Percentiles rank a stretch among this genome's conserved stretches.
Evolutionary conservation across 1,284 basidiomycete genomes (phyloP).

Genomic region (Boletellus deceptivus): DNA sequence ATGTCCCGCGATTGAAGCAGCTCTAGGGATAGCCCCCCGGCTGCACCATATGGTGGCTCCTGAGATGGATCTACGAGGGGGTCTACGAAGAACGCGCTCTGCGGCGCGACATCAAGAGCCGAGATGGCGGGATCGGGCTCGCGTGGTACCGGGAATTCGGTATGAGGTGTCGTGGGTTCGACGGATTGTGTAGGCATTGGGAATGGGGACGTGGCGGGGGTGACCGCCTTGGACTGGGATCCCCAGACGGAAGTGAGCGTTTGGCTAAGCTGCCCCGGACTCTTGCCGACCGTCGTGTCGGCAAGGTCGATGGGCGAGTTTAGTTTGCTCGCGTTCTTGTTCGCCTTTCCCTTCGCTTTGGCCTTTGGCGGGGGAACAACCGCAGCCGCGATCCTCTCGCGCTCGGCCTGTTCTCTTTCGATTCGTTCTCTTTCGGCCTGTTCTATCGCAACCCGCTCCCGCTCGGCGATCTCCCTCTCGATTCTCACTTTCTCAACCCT

Average conservation of each 20-base stretch:
- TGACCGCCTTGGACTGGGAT: conserved; percentile 29
- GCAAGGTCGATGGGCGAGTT: conserved; percentile 29
- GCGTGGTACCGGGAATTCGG: conserved; percentile 9
- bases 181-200: conserved; percentile 21
- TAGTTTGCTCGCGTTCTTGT: conserved; percentile 24
- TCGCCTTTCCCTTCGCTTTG: conserved; percentile 17
- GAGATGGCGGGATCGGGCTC: conserved; percentile 12
- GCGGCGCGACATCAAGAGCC: conserved; percentile 10
- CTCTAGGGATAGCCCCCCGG: conserved; percentile 10
- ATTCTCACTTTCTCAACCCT: background rate
- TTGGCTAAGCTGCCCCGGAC: conserved; percentile 22
- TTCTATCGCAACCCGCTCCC: conserved; percentile 1
- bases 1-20: conserved; percentile 2
- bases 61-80: background rate
- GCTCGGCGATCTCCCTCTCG: background rate
- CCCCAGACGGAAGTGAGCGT: conserved; percentile 30
- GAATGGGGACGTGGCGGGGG: conserved; percentile 28
- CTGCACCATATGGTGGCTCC: background rate
- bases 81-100: conserved; percentile 2
- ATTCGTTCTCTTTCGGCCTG: background rate
- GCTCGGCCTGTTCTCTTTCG: conserved; percentile 13
- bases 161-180: conserved; percentile 20
- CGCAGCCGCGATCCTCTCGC: conserved; percentile 12
- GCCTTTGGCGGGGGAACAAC: background rate
- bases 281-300: conserved; percentile 30